Conservation (phyloP, 352 stramenopile species). For the Peronosclerospora sorghi region DNA sequence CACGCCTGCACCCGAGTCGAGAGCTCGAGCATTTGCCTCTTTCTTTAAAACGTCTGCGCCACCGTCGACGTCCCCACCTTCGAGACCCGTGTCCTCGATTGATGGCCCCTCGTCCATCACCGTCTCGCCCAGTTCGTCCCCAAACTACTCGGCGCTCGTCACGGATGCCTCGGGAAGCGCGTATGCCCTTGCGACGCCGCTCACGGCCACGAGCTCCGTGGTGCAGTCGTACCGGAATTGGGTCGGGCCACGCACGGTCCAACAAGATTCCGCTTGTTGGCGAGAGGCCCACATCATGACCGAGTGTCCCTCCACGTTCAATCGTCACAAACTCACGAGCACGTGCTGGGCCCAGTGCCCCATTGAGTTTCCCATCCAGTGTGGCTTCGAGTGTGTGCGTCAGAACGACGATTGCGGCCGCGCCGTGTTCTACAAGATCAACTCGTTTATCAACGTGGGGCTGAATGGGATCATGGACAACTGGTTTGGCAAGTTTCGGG, state of each 20-base stretch:
- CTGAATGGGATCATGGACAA: slow-evolving; percentile 29
- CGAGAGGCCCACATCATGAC: slow-evolving; percentile 20
- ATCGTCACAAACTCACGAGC: slow-evolving; percentile 24
- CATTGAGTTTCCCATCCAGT: slow-evolving; percentile 24
- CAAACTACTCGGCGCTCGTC: slow-evolving; percentile 9
- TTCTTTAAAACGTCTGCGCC: slow-evolving; percentile 3
- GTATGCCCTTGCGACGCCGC: slow-evolving; percentile 9
- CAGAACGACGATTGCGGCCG: slow-evolving; percentile 34
- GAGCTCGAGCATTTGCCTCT: slow-evolving; percentile 4
- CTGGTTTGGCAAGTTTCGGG: slow-evolving; percentile 27
- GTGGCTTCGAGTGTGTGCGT: slow-evolving; percentile 32
- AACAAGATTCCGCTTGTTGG: slow-evolving; percentile 8
- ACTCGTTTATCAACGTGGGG: slow-evolving; percentile 19
- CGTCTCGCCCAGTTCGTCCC: slow-evolving; percentile 4
- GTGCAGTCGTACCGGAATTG: slow-evolving; percentile 19
- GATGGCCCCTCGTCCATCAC: slow-evolving; percentile 4
- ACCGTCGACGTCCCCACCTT: neutral
- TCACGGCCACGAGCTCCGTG: slow-evolving; percentile 14
- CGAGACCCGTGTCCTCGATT: neutral
- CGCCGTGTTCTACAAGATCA: slow-evolving; percentile 27
- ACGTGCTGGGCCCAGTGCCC: slow-evolving; percentile 43
- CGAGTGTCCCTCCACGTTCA: slow-evolving; percentile 23
- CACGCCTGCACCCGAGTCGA: neutral
- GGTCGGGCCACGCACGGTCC: slow-evolving; percentile 18
- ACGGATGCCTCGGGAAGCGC: slow-evolving; percentile 10